Evolutionary conservation across 2,329 filamentous ascomycete species (phyloP).

Genomic region (Xylariaceae sp.): DNA sequence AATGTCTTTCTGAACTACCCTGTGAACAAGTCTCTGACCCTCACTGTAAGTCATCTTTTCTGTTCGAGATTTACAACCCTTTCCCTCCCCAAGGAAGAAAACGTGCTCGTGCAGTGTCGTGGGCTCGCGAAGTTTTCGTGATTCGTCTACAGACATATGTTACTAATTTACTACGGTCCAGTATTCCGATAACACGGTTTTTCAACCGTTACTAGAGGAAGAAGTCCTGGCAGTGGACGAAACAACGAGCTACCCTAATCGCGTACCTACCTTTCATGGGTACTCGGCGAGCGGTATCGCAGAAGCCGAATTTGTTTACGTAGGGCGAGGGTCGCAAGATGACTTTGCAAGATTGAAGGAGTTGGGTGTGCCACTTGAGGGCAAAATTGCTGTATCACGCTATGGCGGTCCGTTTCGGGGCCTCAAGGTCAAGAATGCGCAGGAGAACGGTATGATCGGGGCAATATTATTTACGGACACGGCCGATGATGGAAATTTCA

Average conservation of each 20-base stretch:
- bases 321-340: conserved; percentile 70
- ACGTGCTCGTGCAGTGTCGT: too few species aligned
- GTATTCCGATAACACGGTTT: conserved; percentile 45
- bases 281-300: conserved; percentile 79
- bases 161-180: too few species aligned
- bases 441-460: conserved; percentile 73
- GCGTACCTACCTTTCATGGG: conserved; percentile 77
- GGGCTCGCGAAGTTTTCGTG: too few species aligned
- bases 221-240: conserved; percentile 70
- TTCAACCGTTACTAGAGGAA: conserved; percentile 68
- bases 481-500: conserved; percentile 71
- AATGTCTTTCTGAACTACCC: conserved; percentile 47
- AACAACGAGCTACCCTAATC: conserved; percentile 65
- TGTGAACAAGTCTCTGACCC: conserved; percentile 49
- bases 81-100: too few species aligned
- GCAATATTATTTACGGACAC: conserved; percentile 72
- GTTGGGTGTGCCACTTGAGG: conserved; percentile 66
- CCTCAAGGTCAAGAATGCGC: conserved; percentile 78
- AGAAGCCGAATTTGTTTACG: conserved; percentile 72
- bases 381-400: conserved; percentile 75
- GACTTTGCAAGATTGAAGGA: conserved; percentile 71
- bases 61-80: too few species aligned
- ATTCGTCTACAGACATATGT: too few species aligned
- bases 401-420: conserved; percentile 79
- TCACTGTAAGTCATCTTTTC: conserved; percentile 20